Evolutionary conservation across 306 rosid species (phyloP).

Genomic region (Fagus crenata): DNA sequence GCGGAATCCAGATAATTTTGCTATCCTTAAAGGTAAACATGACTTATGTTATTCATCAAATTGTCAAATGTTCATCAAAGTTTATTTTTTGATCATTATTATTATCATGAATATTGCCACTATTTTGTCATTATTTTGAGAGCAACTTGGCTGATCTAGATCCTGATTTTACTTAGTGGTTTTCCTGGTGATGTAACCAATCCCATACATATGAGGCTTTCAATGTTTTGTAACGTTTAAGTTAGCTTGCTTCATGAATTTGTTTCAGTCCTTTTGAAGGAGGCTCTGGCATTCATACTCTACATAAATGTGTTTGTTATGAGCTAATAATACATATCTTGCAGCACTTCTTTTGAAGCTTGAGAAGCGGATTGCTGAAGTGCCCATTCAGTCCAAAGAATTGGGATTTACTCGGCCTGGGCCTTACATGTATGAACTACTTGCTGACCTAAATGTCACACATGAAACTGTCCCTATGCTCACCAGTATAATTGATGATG

Average conservation of each 20-base stretch:
- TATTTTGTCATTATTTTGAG: conserved; percentile 14
- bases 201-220: conserved; percentile 8
- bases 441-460: conserved; percentile 82
- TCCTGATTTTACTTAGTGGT: conserved; percentile 23
- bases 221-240: conserved; percentile 20
- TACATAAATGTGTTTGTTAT: conserved; percentile 8
- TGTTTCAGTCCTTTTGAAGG: conserved; percentile 15
- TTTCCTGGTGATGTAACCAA: conserved; percentile 24
- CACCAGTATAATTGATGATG: conserved; percentile 48
- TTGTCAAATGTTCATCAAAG: background rate
- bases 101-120: conserved; percentile 23
- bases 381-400: conserved; percentile 82
- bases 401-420: conserved; percentile 88
- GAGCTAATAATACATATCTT: conserved; percentile 34
- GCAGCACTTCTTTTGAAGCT: conserved; percentile 91
- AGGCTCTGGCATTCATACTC: conserved; percentile 17
- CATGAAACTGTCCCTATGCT: conserved; percentile 59
- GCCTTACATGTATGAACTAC: conserved; percentile 71
- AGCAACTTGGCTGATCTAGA: conserved; percentile 13
- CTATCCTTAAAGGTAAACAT: conserved; percentile 79
- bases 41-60: background rate
- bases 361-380: conserved; percentile 86
- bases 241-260: conserved; percentile 20
- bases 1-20: conserved; percentile 74
- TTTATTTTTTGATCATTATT: background rate